Evolutionary conservation across 2,329 filamentous ascomycete genomes (phyloP).

Genomic region (Sclerotinia spermophila): DNA sequence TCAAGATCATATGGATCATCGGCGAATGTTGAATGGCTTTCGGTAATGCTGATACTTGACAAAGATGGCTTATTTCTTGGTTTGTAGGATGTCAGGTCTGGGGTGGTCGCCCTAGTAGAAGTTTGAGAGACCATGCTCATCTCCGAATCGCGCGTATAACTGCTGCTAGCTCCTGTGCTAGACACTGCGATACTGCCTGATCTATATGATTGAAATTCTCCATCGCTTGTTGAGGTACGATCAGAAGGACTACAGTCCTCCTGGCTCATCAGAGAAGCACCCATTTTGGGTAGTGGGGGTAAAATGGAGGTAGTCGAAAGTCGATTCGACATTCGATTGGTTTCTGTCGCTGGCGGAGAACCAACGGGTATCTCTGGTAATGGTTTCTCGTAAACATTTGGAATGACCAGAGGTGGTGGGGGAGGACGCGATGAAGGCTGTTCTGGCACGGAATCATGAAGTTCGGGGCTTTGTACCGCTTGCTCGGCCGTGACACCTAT

Average conservation of each 20-base stretch:
- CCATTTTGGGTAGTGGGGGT: conserved; percentile 56
- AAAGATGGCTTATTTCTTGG: conserved; percentile 54
- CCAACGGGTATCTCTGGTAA: conserved; percentile 58
- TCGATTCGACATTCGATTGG: conserved; percentile 38
- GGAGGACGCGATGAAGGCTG: conserved; percentile 40
- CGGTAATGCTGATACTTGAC: conserved; percentile 64
- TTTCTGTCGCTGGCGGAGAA: conserved; percentile 35
- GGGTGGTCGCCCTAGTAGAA: conserved; percentile 85
- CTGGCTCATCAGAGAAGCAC: conserved; percentile 47
- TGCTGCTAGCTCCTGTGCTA: conserved; percentile 74
- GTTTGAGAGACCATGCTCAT: conserved; percentile 74
- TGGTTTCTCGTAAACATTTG: conserved; percentile 57
- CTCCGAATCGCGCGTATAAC: conserved; percentile 76
- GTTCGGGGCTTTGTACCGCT: conserved; percentile 29
- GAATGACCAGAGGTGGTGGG: conserved; percentile 45
- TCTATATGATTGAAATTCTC: conserved; percentile 52
- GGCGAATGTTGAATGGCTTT: conserved; percentile 59
- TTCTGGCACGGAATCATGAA: conserved; percentile 2
- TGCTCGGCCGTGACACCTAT: conserved; percentile 36
- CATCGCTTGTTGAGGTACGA: conserved; percentile 45
- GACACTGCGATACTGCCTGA: conserved; percentile 71
- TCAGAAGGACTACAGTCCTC: conserved; percentile 50
- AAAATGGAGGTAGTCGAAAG: conserved; percentile 48
- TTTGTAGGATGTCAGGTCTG: conserved; percentile 50
- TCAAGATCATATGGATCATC: conserved; percentile 80